These are phyloP conservation scores for Hexamita inflata DNA, from an alignment of 208 protist species.

Conservation along the genomic window DNA sequence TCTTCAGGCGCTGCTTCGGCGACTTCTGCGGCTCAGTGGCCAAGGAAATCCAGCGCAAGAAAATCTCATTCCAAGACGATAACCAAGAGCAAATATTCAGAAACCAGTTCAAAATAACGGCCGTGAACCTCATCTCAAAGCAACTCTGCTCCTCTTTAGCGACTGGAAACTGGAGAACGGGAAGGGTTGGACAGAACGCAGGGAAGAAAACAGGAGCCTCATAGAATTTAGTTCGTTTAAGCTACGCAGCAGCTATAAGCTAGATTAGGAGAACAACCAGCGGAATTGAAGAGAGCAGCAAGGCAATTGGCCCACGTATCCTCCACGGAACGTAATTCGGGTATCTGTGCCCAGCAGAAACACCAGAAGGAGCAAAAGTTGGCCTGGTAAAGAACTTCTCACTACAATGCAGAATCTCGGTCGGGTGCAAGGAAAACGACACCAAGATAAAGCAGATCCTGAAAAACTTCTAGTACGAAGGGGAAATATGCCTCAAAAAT, in stretches of 20 bases:
- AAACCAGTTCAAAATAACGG: background rate
- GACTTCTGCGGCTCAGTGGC: background rate
- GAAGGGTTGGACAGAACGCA: conserved; percentile 82
- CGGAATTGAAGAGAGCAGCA: conserved; percentile 97
- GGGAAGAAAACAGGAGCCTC: conserved; percentile 62
- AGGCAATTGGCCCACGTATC: conserved; percentile 71
- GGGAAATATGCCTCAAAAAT: no score
- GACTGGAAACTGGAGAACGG: conserved; percentile 76
- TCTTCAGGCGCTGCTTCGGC: conserved; percentile 28
- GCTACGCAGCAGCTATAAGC: conserved; percentile 85
- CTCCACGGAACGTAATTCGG: conserved; percentile 43
- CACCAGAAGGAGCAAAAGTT: conserved; percentile 66
- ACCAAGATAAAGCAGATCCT: background rate
- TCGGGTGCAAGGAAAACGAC: conserved; percentile 4
- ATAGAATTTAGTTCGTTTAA: conserved; percentile 53
- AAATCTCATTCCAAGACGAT: background rate
- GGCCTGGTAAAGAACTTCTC: conserved; percentile 98
- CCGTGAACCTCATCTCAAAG: background rate
- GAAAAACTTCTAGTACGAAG: background rate
- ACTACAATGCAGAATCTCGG: conserved; percentile 85
- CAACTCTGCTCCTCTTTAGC: conserved; percentile 1
- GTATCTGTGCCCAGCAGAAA: conserved; percentile 42
- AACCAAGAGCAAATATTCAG: background rate
- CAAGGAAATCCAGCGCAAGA: background rate
- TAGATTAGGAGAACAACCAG: conserved; percentile 94